These are phyloP conservation scores for Pseudogymnoascus sp. DNA, from an alignment of 2,329 filamentous ascomycete genomes.

Conservation along the genomic window DNA sequence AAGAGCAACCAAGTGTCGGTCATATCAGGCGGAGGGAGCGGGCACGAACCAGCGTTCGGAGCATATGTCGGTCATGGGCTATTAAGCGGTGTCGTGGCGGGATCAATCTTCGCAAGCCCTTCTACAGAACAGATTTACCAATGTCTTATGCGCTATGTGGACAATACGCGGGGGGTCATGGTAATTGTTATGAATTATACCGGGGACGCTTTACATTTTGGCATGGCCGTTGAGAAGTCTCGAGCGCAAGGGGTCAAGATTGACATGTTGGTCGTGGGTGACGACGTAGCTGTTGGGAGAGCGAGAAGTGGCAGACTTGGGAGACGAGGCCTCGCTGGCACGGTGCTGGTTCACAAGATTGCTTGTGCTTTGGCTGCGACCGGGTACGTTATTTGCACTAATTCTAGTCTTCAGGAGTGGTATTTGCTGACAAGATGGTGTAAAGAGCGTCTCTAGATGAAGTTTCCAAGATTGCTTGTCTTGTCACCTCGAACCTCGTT, in stretches of 20 bases:
- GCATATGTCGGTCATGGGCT: slow-evolving; percentile 34
- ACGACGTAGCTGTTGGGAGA: slow-evolving; percentile 38
- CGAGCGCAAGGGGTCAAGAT: slow-evolving; percentile 20
- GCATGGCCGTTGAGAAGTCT: slow-evolving; percentile 33
- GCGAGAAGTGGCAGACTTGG: slow-evolving; percentile 41
- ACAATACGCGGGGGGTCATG: slow-evolving; percentile 23
- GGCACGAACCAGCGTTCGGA: slow-evolving; percentile 34
- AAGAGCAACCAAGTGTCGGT: background rate
- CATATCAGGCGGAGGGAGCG: slow-evolving; percentile 15
- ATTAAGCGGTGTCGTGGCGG: slow-evolving; percentile 32
- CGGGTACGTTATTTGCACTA: slow-evolving; percentile 4
- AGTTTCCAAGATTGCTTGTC: slow-evolving; percentile 20
- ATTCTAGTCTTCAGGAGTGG: no score
- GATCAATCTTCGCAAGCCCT: slow-evolving; percentile 34
- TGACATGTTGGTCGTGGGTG: slow-evolving; percentile 21
- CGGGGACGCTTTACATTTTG: slow-evolving; percentile 35
- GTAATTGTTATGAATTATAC: slow-evolving; percentile 36
- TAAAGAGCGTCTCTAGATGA: slow-evolving; percentile 15
- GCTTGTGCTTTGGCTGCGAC: slow-evolving; percentile 21
- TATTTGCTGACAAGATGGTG: no score
- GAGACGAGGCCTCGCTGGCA: slow-evolving; percentile 41
- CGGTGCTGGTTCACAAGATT: slow-evolving; percentile 38
- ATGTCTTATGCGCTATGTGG: slow-evolving; percentile 27
- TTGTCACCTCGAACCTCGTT: slow-evolving; percentile 28
- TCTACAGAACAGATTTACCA: slow-evolving; percentile 34